These are phyloP conservation scores for Mallotus repandus DNA, from an alignment of 441 rosid species.

Conservation along the genomic window DNA sequence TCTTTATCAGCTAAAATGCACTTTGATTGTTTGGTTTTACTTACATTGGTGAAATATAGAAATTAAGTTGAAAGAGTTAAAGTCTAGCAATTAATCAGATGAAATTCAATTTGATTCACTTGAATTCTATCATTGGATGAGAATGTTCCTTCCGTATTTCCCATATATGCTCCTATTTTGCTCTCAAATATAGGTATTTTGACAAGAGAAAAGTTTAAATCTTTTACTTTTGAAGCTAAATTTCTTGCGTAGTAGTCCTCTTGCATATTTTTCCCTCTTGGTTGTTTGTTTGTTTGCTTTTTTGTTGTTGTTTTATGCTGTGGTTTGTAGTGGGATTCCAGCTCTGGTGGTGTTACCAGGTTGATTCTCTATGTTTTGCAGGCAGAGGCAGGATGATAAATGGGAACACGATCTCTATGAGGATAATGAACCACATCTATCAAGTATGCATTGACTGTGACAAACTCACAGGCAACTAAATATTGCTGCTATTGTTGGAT, in stretches of 20 bases:
- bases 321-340: neutral
- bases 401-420: constrained; percentile 98
- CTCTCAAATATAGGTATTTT: too few species aligned
- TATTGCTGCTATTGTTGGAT: constrained; percentile 39
- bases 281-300: constrained; percentile 2
- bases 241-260: neutral
- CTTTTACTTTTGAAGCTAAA: neutral
- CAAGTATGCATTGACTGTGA: constrained; percentile 57
- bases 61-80: too few species aligned
- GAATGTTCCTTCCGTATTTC: neutral
- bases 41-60: too few species aligned
- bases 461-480: constrained; percentile 28
- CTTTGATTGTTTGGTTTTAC: too few species aligned
- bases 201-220: too few species aligned
- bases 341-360: constrained; percentile 4
- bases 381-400: constrained; percentile 91
- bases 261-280: neutral
- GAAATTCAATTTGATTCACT: too few species aligned
- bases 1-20: too few species aligned
- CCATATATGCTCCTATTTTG: neutral
- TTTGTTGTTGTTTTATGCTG: neutral
- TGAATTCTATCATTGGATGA: neutral
- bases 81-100: neutral
- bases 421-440: constrained; percentile 44
- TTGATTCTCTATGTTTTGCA: constrained; percentile 37